Evolutionary conservation across 257 asterid genomes (phyloP).

Genomic region (Datura wrightii): DNA sequence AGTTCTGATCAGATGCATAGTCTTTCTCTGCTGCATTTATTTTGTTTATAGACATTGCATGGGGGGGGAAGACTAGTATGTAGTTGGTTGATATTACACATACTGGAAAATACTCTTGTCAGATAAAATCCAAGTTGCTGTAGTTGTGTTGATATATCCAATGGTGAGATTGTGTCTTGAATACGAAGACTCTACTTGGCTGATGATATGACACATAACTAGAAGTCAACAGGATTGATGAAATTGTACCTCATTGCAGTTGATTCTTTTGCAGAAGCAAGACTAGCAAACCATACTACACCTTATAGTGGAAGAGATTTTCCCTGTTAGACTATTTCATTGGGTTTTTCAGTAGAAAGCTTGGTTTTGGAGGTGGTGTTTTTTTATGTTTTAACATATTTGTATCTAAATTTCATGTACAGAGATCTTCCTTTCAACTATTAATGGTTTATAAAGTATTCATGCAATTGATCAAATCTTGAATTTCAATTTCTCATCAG

Average conservation of each 20-base stretch:
- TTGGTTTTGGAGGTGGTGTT: neutral
- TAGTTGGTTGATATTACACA: conserved; percentile 16
- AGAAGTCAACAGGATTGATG: neutral
- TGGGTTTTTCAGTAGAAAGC: neutral
- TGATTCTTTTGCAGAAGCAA: neutral
- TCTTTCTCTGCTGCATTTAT: neutral
- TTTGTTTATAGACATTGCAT: neutral
- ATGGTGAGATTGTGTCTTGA: neutral
- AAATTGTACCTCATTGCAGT: neutral
- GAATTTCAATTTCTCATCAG: neutral
- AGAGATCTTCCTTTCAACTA: conserved; percentile 36
- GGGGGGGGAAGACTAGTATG: neutral
- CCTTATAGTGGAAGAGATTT: neutral
- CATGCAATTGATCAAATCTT: conserved; percentile 49
- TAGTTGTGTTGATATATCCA: neutral
- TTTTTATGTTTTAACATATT: neutral
- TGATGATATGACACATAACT: neutral
- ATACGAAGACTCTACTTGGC: neutral
- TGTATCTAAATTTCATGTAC: conserved; percentile 57
- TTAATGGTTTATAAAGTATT: conserved; percentile 47
- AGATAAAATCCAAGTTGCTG: neutral
- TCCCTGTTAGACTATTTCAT: neutral
- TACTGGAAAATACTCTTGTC: neutral
- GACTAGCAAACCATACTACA: neutral
- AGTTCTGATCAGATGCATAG: neutral